Evolutionary conservation across 1,139 yeast species (phyloP).

Genomic region (Taiozyma onychis): DNA sequence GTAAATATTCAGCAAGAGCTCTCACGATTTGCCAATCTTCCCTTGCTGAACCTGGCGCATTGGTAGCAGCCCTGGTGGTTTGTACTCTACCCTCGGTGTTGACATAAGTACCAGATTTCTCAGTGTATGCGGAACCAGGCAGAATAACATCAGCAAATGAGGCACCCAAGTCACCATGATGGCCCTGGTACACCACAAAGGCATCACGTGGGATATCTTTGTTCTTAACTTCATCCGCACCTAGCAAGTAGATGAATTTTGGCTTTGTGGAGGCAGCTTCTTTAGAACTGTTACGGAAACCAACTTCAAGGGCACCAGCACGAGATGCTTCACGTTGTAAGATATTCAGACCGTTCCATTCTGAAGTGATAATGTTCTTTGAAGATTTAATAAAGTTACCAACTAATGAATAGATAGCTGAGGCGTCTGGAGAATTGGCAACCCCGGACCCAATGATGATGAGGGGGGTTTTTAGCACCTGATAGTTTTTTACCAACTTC

Average conservation of each 20-base stretch:
- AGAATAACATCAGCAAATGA: constrained; percentile 82
- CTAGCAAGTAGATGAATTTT: constrained; percentile 73
- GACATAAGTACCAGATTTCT: constrained; percentile 81
- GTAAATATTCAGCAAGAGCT: constrained; percentile 77
- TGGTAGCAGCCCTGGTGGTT: constrained; percentile 80
- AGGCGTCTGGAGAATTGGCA: constrained; percentile 61
- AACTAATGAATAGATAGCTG: constrained; percentile 54
- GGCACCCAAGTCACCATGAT: constrained; percentile 89
- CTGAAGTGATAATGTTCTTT: constrained; percentile 57
- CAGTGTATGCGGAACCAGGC: constrained; percentile 89
- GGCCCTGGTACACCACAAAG: constrained; percentile 87
- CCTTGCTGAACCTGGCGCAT: constrained; percentile 88
- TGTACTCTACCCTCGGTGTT: constrained; percentile 91
- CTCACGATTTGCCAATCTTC: constrained; percentile 90
- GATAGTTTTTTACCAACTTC: constrained; percentile 65
- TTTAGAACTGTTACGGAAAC: constrained; percentile 54
- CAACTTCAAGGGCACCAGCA: constrained; percentile 81
- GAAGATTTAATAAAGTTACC: constrained; percentile 57
- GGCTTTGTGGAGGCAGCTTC: constrained; percentile 45
- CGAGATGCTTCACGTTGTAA: constrained; percentile 86
- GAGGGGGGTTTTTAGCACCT: constrained; percentile 66
- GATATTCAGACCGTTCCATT: constrained; percentile 80
- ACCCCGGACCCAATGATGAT: constrained; percentile 83
- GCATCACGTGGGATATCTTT: constrained; percentile 78
- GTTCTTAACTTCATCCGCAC: constrained; percentile 76